These are phyloP conservation scores for Candida tetrigidarum DNA, from an alignment of 1,139 yeast genomes.

Conservation along the genomic window DNA sequence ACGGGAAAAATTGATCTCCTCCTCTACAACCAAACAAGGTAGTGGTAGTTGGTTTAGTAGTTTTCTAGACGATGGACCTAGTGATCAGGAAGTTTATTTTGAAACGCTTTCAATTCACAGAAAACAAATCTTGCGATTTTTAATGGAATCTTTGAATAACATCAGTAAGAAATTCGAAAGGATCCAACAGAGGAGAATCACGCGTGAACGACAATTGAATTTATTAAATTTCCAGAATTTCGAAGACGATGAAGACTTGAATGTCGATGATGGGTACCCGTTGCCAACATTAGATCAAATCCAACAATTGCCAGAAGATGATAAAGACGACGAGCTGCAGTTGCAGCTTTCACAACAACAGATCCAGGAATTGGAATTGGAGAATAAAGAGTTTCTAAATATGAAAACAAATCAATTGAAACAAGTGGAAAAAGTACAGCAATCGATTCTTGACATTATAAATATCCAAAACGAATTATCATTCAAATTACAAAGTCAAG, in stretches of 20 bases:
- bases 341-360: conserved; percentile 49
- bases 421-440: conserved; percentile 72
- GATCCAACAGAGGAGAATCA: conserved; percentile 47
- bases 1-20: conserved; percentile 31
- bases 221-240: conserved; percentile 48
- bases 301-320: conserved; percentile 9
- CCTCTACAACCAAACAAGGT: conserved; percentile 14
- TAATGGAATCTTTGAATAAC: conserved; percentile 37
- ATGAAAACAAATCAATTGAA: conserved; percentile 69
- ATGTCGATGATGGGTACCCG: conserved; percentile 12
- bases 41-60: conserved; percentile 28
- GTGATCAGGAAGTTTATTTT: conserved; percentile 30
- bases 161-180: conserved; percentile 39
- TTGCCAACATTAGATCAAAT: conserved; percentile 8
- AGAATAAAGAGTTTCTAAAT: conserved; percentile 69
- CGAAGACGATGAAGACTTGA: conserved; percentile 32
- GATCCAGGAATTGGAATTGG: conserved; percentile 67
- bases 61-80: conserved; percentile 26
- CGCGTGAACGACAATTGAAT: conserved; percentile 46
- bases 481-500: conserved; percentile 75
- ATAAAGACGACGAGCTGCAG: conserved; percentile 7
- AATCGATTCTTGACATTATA: conserved; percentile 78
- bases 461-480: conserved; percentile 79
- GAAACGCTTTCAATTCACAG: conserved; percentile 34
- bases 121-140: conserved; percentile 42